phyloP scores from a whole-genome alignment of 331 rosid genomes.

The Telfairia occidentalis region DNA sequence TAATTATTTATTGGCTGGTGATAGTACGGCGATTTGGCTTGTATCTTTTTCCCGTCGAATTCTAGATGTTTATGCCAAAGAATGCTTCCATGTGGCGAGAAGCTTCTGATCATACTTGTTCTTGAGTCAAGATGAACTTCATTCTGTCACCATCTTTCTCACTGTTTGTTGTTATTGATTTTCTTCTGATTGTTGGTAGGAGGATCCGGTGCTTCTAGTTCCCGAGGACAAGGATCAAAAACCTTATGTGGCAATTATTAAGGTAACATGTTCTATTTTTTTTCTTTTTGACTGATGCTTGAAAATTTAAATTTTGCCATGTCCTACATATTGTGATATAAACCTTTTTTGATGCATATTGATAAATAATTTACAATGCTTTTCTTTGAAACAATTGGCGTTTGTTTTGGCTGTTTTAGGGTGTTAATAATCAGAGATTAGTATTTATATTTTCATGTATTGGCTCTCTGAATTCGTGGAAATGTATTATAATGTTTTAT shows the following conservation, averaged over 20 bases:
- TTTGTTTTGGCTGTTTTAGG: slow-evolving; percentile 1
- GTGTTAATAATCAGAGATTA: background rate
- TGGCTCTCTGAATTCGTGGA: background rate
- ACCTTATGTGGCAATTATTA: slow-evolving; percentile 91
- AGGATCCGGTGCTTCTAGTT: slow-evolving; percentile 83
- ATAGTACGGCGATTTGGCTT: background rate
- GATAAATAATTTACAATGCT: background rate
- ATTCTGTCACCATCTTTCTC: background rate
- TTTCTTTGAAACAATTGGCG: background rate
- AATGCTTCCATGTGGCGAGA: background rate
- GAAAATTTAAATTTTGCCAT: background rate
- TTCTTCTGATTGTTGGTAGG: slow-evolving; percentile 33
- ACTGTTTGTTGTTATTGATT: background rate
- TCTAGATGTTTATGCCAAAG: background rate
- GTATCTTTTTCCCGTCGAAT: background rate
- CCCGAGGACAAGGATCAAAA: slow-evolving; percentile 59
- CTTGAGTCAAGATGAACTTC: background rate
- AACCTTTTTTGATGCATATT: background rate
- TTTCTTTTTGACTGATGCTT: background rate
- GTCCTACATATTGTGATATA: background rate
- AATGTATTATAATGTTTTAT: background rate
- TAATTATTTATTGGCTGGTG: background rate
- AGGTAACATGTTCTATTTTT: slow-evolving; percentile 33
- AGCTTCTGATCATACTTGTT: background rate
- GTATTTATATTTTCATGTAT: background rate